These are phyloP conservation scores for Cercospora citrullina DNA, from an alignment of 2,329 filamentous ascomycete species.

Conservation along the genomic window DNA sequence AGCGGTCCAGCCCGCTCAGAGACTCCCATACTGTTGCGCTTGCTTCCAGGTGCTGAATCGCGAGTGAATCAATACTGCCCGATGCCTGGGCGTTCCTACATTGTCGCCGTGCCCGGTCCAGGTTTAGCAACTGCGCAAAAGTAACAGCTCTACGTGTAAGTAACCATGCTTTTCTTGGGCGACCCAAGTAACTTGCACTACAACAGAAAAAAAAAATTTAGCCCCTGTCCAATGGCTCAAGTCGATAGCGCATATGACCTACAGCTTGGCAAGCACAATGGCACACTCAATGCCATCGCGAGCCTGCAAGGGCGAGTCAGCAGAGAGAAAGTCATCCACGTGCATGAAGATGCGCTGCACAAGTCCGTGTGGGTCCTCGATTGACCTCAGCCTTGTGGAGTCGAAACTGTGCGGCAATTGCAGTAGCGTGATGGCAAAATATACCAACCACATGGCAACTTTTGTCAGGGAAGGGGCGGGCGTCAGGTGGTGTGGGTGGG, in stretches of 20 bases:
- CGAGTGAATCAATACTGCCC: background rate
- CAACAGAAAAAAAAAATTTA: background rate
- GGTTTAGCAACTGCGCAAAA: background rate
- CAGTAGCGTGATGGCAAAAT: background rate
- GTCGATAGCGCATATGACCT: background rate
- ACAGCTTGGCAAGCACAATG: background rate
- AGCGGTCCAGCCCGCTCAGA: background rate
- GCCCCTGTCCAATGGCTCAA: background rate
- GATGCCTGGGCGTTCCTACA: background rate
- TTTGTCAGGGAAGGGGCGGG: background rate
- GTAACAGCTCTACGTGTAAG: background rate
- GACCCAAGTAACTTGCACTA: background rate
- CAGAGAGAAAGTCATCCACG: background rate
- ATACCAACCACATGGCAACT: background rate
- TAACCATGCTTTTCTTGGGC: background rate
- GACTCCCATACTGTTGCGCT: background rate
- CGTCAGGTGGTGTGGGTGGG: background rate
- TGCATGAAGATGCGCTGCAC: background rate
- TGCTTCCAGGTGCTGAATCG: background rate
- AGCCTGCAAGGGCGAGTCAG: background rate
- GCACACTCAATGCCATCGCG: background rate
- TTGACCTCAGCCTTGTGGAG: background rate
- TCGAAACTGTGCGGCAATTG: background rate
- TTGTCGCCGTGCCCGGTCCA: background rate
- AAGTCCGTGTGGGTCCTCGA: background rate